Percentiles rank a stretch among this genome's conserved stretches.
phyloP scores from a whole-genome alignment of 2,329 filamentous ascomycete species.

The Ophiocordyceps camponoti-leonardi region DNA sequence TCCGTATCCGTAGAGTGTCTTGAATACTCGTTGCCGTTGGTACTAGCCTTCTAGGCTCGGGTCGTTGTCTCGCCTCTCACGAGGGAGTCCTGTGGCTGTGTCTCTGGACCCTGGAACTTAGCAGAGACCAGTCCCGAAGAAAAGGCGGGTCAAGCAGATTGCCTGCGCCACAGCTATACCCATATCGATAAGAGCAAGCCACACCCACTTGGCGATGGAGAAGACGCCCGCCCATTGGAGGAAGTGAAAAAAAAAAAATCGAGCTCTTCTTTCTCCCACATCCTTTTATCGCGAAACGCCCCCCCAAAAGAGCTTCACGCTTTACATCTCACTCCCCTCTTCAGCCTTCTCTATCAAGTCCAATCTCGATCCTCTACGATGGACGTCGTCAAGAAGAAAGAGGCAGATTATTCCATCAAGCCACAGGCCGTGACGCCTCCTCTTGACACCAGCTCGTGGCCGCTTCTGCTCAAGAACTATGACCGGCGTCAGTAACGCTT shows the following conservation, averaged over 20 bases:
- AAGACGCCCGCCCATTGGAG: neutral
- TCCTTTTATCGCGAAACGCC: neutral
- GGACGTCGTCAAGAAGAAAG: conserved; percentile 23
- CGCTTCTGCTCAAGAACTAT: conserved; percentile 90
- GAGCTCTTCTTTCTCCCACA: neutral
- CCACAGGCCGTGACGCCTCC: conserved; percentile 65
- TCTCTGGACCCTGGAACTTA: neutral
- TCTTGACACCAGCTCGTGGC: conserved; percentile 79
- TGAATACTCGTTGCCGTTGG: too few relatives aligned
- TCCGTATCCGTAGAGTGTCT: too few relatives aligned
- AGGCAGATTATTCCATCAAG: conserved; percentile 77
- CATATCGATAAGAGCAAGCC: neutral
- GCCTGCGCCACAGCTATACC: neutral
- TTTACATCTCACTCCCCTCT: neutral
- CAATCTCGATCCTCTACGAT: conserved; percentile 17
- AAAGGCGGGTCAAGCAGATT: neutral
- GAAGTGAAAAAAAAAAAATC: neutral
- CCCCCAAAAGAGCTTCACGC: too few relatives aligned
- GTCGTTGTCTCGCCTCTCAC: too few relatives aligned
- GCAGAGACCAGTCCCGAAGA: neutral
- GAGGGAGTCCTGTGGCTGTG: too few relatives aligned
- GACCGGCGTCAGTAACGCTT: conserved; percentile 52
- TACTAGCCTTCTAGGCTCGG: too few relatives aligned
- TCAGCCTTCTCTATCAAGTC: neutral
- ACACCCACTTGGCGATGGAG: neutral